Conservation (phyloP, 192 early-diverging fungal genomes). For the Cladochytrium replicatum region DNA sequence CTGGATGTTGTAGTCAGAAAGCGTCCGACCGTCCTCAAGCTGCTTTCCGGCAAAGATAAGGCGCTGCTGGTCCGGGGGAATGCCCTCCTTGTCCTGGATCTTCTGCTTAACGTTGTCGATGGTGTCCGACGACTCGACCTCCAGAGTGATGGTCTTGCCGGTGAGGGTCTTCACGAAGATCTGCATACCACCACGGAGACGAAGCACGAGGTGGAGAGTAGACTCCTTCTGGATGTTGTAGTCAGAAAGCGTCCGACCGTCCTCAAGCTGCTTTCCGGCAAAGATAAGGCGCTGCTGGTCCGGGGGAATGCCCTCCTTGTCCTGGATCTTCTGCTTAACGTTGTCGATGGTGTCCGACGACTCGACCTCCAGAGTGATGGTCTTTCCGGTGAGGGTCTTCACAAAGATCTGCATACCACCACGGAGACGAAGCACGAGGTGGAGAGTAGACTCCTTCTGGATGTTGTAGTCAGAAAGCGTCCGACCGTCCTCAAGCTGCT, state of each 20-base stretch:
- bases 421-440: constrained; percentile 59
- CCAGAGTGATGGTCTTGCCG: constrained; percentile 85
- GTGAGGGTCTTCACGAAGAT: constrained; percentile 83
- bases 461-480: constrained; percentile 68
- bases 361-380: constrained; percentile 66
- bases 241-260: constrained; percentile 60
- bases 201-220: constrained; percentile 58
- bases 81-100: constrained; percentile 98
- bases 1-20: constrained; percentile 68
- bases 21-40: constrained; percentile 63
- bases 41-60: constrained; percentile 73
- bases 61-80: constrained; percentile 70
- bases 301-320: constrained; percentile 68
- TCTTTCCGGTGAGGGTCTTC: constrained; percentile 72
- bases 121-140: constrained; percentile 85
- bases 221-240: constrained; percentile 70
- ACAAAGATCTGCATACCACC: constrained; percentile 76
- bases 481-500: constrained; percentile 68
- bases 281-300: constrained; percentile 76
- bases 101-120: constrained; percentile 90
- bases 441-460: constrained; percentile 61
- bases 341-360: constrained; percentile 71
- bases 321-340: constrained; percentile 72
- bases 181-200: constrained; percentile 60
- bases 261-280: constrained; percentile 70